A percentile compares a stretch with the other conserved stretches of the same genome.
These are phyloP conservation scores for Fistulifera pelliculosa DNA, from an alignment of 108 stramenopile species.

Conservation along the genomic window DNA sequence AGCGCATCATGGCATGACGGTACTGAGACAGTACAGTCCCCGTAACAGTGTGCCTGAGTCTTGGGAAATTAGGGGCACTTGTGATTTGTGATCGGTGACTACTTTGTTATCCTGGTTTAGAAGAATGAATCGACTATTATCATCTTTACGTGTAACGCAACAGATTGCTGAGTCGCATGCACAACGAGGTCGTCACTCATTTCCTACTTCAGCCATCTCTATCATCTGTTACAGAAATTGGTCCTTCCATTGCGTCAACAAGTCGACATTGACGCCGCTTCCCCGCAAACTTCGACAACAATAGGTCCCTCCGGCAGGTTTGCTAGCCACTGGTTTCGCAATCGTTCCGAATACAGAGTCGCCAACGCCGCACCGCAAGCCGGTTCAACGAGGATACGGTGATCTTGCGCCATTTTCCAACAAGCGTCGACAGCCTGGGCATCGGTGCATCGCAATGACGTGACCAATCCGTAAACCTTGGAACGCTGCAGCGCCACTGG, in stretches of 20 bases:
- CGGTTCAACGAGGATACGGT: conserved; percentile 86
- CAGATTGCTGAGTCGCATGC: too few species aligned
- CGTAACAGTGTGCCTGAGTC: too few species aligned
- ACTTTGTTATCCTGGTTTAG: too few species aligned
- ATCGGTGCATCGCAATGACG: conserved; percentile 64
- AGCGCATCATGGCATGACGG: too few species aligned
- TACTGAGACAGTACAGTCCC: too few species aligned
- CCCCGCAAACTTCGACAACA: conserved; percentile 81
- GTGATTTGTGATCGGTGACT: too few species aligned
- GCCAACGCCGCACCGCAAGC: conserved; percentile 88
- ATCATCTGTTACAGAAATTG: neutral
- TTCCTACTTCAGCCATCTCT: too few species aligned
- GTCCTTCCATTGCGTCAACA: conserved; percentile 54
- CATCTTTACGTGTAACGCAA: too few species aligned
- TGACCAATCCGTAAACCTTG: conserved; percentile 27
- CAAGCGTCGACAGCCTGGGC: conserved; percentile 76
- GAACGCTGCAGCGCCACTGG: conserved; percentile 61
- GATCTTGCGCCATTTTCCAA: conserved; percentile 59
- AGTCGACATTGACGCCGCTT: conserved; percentile 60
- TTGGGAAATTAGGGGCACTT: too few species aligned
- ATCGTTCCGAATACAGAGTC: conserved; percentile 57
- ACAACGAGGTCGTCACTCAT: too few species aligned
- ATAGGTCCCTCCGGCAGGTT: conserved; percentile 37
- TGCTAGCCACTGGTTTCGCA: conserved; percentile 31
- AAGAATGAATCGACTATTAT: too few species aligned